A percentile compares a stretch with the other conserved stretches of the same genome.
phyloP scores from a whole-genome alignment of 352 stramenopile genomes.

The Globisporangium nagaii region DNA sequence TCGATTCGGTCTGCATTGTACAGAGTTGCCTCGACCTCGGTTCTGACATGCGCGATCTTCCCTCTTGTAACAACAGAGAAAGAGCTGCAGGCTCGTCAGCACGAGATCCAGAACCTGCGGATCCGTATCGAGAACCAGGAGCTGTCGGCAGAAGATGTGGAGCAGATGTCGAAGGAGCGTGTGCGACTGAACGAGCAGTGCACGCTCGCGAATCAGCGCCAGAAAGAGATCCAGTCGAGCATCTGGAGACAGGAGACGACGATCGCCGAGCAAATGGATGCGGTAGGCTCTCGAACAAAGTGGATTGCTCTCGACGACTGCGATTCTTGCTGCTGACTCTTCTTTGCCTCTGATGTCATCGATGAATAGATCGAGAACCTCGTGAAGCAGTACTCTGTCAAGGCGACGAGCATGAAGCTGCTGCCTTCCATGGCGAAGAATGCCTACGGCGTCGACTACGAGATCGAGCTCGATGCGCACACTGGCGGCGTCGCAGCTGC shows the following conservation, averaged over 20 bases:
- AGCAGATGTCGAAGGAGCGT: slow-evolving; percentile 66
- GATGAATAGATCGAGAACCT: slow-evolving; percentile 44
- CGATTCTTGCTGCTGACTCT: too few species aligned
- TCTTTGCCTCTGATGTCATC: not conserved
- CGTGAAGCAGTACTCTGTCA: slow-evolving; percentile 79
- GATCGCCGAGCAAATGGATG: slow-evolving; percentile 59
- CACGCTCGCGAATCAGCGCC: slow-evolving; percentile 51
- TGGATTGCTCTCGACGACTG: too few species aligned
- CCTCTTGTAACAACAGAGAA: slow-evolving; percentile 29
- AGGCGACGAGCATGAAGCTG: slow-evolving; percentile 80
- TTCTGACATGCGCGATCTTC: not conserved
- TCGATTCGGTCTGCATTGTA: slow-evolving; percentile 4
- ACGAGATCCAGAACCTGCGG: slow-evolving; percentile 57
- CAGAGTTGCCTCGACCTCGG: not conserved
- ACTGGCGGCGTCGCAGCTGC: slow-evolving; percentile 56
- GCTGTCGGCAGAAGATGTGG: slow-evolving; percentile 67
- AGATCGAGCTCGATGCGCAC: slow-evolving; percentile 59
- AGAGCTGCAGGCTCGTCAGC: slow-evolving; percentile 34
- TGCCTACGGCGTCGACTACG: slow-evolving; percentile 65
- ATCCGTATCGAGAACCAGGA: slow-evolving; percentile 77
- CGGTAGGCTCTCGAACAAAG: slow-evolving; percentile 39
- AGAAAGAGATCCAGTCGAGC: slow-evolving; percentile 49
- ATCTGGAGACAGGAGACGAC: slow-evolving; percentile 67
- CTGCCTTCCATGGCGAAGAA: slow-evolving; percentile 83
- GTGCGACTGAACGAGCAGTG: slow-evolving; percentile 69